Evolutionary conservation across 2,329 filamentous ascomycete species (phyloP).

Genomic region (Exserohilum rostratum): DNA sequence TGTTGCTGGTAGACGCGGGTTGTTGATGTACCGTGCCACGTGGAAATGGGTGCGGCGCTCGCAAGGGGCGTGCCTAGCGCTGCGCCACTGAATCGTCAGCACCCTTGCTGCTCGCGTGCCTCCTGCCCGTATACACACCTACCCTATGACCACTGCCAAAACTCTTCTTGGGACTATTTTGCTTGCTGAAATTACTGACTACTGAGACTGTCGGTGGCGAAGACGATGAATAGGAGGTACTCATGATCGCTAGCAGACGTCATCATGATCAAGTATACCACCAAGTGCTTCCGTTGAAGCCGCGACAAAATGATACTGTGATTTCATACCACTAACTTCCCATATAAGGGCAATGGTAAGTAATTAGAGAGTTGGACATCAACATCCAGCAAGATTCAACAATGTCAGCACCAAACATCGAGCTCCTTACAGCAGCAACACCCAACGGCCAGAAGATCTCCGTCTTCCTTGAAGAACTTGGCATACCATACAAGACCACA

Average conservation of each 20-base stretch:
- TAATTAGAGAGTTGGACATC: neutral
- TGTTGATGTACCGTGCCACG: neutral
- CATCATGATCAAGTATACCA: neutral
- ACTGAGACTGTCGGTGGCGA: neutral
- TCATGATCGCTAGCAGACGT: neutral
- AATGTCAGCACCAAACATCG: constrained; percentile 55
- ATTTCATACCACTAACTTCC: neutral
- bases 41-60: neutral
- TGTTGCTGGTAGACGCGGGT: neutral
- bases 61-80: neutral
- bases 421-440: constrained; percentile 80
- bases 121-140: too few relatives aligned
- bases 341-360: neutral
- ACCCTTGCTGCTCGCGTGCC: neutral
- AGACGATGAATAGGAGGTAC: neutral
- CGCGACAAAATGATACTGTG: neutral
- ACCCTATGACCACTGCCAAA: neutral
- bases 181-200: neutral
- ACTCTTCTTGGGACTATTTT: neutral
- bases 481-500: constrained; percentile 41
- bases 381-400: neutral
- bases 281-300: neutral
- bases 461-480: constrained; percentile 80
- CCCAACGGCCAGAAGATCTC: constrained; percentile 88
- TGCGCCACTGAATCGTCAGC: neutral